Evolutionary conservation across 1,284 basidiomycete species (phyloP), one percentile per base, ranked within the genome.

Genomic region (Meripilus lineatus): DNA sequence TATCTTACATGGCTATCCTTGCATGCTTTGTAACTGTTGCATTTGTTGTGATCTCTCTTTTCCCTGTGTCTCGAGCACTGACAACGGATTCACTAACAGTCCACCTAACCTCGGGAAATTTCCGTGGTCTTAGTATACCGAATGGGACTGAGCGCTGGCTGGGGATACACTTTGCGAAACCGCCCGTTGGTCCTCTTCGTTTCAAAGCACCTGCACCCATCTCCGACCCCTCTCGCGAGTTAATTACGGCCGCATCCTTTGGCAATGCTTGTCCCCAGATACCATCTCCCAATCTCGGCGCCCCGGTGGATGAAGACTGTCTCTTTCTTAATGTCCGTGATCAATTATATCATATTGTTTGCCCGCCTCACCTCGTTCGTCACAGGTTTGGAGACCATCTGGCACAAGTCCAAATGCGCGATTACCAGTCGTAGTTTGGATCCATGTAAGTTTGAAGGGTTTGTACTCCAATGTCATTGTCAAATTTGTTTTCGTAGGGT

Each of bases 81-180:
- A n/a, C 40, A 17, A 7, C 34, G 23, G 14, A 22, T 30, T n/a
- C 41, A 4, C 39, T 75, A 14, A 64, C 68, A 26, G 61, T 75
- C 22, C 42, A 45, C 5, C 53, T 74, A n/a, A 65, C 59, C 5
- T 69, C 64, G 1, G 75, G 77, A 4, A 67, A 57, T 0, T 79
- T 78, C 52, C 65, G 65, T 10, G 77, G 77, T 5, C 48, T 68
- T 3, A 46, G 62, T 13, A 63, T 65, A 11, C 37, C 55, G 1
- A 71, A 70, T 47, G 70, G 68, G 10, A 71, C 70, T 3, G 75
- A 79, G 5, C 50, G 50, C 14, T 81, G 75, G 71, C 66, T 84
- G 3, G 83, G 83, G 1, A 77, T 89, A 36, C 84, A 80, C 1
- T 89, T 75, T 50, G 83, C 80, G 14, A 62, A 76, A 48, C 70